Percentiles rank a stretch among this genome's conserved stretches.
Conservation (phyloP, 1,139 yeast species). For the Debaryomyces singareniensis region DNA sequence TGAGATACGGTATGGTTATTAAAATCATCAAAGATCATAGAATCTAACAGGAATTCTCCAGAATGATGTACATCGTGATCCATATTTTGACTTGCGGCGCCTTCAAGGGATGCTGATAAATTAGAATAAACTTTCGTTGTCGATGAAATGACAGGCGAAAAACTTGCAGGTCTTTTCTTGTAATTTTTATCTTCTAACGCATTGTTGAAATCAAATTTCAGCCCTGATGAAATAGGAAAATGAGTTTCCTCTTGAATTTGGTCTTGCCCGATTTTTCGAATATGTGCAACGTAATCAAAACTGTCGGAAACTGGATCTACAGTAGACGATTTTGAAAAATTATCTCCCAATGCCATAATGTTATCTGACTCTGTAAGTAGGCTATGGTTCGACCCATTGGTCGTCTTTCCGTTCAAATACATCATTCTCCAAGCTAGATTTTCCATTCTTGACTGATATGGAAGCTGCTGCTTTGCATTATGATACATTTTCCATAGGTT, state of each 20-base stretch:
- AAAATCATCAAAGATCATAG: neutral
- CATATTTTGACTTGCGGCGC: conserved; percentile 5
- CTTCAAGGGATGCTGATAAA: conserved; percentile 11
- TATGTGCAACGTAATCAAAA: conserved; percentile 65
- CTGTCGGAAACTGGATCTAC: conserved; percentile 41
- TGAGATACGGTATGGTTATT: neutral
- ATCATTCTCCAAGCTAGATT: conserved; percentile 84
- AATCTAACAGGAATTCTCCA: neutral
- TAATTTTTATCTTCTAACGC: conserved; percentile 5
- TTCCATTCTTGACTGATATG: conserved; percentile 70
- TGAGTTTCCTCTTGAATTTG: conserved; percentile 10
- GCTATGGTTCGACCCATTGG: conserved; percentile 1
- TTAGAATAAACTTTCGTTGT: conserved; percentile 9
- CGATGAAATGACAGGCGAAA: conserved; percentile 26
- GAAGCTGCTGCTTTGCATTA: conserved; percentile 70
- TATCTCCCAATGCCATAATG: neutral
- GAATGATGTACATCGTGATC: neutral
- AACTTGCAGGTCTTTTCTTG: conserved; percentile 29
- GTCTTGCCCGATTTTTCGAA: conserved; percentile 47
- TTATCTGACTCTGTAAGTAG: neutral
- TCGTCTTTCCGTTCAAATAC: conserved; percentile 43
- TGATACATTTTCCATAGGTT: conserved; percentile 78
- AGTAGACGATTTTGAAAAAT: conserved; percentile 6
- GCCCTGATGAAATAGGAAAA: no score
- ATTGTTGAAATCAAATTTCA: conserved; percentile 3